These are phyloP conservation scores for Trichoderma simmonsii DNA, from an alignment of 2,329 filamentous ascomycete species.

Conservation along the genomic window DNA sequence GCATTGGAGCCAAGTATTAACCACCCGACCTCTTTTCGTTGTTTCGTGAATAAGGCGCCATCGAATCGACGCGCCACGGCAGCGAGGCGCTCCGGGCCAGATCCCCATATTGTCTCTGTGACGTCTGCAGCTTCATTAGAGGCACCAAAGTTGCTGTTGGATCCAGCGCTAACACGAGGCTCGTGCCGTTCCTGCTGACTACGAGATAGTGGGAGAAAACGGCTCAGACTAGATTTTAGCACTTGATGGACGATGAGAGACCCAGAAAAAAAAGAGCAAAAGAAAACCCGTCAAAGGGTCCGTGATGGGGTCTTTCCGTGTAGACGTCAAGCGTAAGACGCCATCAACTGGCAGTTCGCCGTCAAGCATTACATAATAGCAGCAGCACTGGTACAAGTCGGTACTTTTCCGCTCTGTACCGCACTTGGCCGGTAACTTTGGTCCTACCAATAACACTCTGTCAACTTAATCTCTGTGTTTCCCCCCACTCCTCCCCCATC, in stretches of 20 bases:
- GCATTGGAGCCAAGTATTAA: neutral
- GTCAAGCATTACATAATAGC: neutral
- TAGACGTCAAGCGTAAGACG: neutral
- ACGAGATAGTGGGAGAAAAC: neutral
- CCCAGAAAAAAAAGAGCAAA: neutral
- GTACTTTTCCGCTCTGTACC: neutral
- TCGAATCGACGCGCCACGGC: neutral
- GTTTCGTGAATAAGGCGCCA: neutral
- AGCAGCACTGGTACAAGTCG: neutral
- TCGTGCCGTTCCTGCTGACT: conserved; percentile 18
- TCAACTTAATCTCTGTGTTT: neutral
- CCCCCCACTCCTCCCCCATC: neutral
- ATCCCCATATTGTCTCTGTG: conserved; percentile 2
- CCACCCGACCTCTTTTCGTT: neutral
- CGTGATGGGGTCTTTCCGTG: neutral
- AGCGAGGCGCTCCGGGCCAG: conserved; percentile 2
- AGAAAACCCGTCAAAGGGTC: neutral
- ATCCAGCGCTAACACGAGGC: conserved; percentile 16
- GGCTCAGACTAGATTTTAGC: neutral
- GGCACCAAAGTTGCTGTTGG: conserved; percentile 2
- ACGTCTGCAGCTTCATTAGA: neutral
- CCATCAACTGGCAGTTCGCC: neutral
- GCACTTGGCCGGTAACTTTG: neutral
- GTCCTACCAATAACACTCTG: neutral
- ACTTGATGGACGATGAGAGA: neutral